These are phyloP conservation scores for Tolypocladium sp. DNA, from an alignment of 2,329 filamentous ascomycete genomes.

Conservation along the genomic window DNA sequence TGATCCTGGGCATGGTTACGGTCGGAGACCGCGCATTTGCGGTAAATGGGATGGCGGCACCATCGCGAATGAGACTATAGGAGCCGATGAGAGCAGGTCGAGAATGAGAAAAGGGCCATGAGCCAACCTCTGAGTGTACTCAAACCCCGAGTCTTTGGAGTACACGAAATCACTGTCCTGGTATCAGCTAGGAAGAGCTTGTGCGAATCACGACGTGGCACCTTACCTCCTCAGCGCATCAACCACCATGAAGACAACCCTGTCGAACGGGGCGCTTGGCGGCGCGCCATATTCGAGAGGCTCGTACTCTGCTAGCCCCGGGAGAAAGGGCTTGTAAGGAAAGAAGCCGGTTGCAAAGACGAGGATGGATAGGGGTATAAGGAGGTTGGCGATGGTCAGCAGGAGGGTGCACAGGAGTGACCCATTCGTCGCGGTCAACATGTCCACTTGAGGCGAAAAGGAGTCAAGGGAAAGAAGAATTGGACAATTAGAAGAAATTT, in stretches of 20 bases:
- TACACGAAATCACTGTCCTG: constrained; percentile 80
- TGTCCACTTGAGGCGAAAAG: constrained; percentile 3
- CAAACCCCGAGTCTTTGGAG: constrained; percentile 67
- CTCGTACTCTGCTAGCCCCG: constrained; percentile 68
- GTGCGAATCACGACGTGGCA: background rate
- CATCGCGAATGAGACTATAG: constrained; percentile 69
- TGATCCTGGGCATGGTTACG: constrained; percentile 95
- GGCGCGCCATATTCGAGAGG: constrained; percentile 42
- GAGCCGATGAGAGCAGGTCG: constrained; percentile 4
- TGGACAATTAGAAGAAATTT: too few relatives aligned
- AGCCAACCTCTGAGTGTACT: constrained; percentile 74
- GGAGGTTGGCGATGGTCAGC: constrained; percentile 61
- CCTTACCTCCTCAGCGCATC: constrained; percentile 80
- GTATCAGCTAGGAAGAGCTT: constrained; percentile 8
- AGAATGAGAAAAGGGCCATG: background rate
- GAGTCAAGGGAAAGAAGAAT: constrained; percentile 2
- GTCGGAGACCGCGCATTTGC: constrained; percentile 94
- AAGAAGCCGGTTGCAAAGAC: constrained; percentile 90
- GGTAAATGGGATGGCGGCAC: constrained; percentile 83
- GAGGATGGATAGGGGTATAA: constrained; percentile 66
- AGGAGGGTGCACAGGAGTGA: constrained; percentile 26
- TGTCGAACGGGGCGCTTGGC: constrained; percentile 70
- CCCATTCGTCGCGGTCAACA: constrained; percentile 14
- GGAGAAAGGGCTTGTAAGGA: constrained; percentile 89
- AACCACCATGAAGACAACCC: constrained; percentile 93